Percentiles rank a stretch among this genome's conserved stretches.
Evolutionary conservation across 768 basidiomycete genomes (phyloP).

Genomic region (Xerocomellus amylosporus): DNA sequence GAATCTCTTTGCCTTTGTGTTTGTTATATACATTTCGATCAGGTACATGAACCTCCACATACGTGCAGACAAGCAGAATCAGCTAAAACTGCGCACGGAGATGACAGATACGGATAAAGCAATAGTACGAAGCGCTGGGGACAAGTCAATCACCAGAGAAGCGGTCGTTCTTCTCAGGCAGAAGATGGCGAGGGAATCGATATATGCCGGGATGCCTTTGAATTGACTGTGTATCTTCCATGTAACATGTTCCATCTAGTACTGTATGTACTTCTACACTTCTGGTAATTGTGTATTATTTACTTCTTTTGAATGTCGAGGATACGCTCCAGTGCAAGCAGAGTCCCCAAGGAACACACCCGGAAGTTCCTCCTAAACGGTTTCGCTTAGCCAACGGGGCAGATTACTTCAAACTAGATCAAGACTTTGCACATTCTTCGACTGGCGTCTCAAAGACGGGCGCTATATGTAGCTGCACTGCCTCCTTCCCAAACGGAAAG

Average conservation of each 20-base stretch:
- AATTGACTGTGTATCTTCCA: not conserved
- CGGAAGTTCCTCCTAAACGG: no score
- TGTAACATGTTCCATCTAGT: not conserved
- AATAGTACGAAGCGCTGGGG: constrained; percentile 3
- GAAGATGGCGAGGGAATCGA: constrained; percentile 13
- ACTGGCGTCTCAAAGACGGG: no score
- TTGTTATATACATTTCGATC: not conserved
- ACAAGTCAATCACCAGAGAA: not conserved
- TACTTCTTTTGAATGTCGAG: no score
- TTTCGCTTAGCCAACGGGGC: no score
- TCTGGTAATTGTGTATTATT: not conserved
- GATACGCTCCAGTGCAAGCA: no score
- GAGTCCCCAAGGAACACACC: no score
- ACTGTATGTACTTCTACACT: not conserved
- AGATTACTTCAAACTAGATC: no score
- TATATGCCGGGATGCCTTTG: constrained; percentile 1
- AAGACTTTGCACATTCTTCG: no score
- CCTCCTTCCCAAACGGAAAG: not conserved
- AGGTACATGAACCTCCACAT: constrained; percentile 17
- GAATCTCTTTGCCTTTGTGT: no score
- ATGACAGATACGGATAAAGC: constrained; percentile 19
- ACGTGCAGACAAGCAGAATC: constrained; percentile 16
- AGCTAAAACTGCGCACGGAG: constrained; percentile 10
- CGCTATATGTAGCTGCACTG: no score
- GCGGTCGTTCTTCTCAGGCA: constrained; percentile 7